Evolutionary conservation across 176 grass and related monocot genomes (phyloP), one percentile per base, ranked within the genome.

Genomic region (Bonia amplexicaulis): DNA sequence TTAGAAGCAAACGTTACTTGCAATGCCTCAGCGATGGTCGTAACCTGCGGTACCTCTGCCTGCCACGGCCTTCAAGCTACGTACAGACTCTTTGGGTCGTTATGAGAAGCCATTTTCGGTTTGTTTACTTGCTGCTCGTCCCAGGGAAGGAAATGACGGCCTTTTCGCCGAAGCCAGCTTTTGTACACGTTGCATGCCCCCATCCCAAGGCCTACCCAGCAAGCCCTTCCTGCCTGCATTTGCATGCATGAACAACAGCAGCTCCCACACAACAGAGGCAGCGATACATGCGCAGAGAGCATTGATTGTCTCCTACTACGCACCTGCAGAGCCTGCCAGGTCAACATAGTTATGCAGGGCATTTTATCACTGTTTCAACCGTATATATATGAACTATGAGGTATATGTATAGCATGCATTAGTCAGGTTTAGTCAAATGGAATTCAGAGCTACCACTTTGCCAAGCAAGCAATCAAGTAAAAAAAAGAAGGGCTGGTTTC

Each of bases 81-180:
- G 16, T 41, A 12, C 49, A 61, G 51, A 6, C 57, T n/a, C 7
- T 65, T 49, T 86, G 83, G 88, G 63, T 61, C 22, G 71, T 81
- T 85, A 64, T 86, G 71, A 51, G 14, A 55, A 63, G 54, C 66
- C 54, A 78, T 77, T 72, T 69, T 57, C 83, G 20, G 45, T 22
- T 78, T 82, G 78, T 82, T 86, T 81, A 85, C 69, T 75, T 75
- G 82, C 82, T 89, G 69, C 69, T 69, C 76, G 87, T 74, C 87
- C 81, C 26, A 76, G 8, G 67, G 67, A 74, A 62, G 71, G 53
- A 62, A 85, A 69, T 77, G 46, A 69, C 72, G 46, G 14, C 45
- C 51, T 80, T 61, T 29, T 11, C 22, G 44, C 39, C 5, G 16
- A 63, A 39, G 13, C 63, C 44, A 64, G 64, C 44, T 33, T 85